Percentiles rank a stretch among this genome's conserved stretches.
phyloP scores from a whole-genome alignment of 306 rosid species.

The Malus sieversii region DNA sequence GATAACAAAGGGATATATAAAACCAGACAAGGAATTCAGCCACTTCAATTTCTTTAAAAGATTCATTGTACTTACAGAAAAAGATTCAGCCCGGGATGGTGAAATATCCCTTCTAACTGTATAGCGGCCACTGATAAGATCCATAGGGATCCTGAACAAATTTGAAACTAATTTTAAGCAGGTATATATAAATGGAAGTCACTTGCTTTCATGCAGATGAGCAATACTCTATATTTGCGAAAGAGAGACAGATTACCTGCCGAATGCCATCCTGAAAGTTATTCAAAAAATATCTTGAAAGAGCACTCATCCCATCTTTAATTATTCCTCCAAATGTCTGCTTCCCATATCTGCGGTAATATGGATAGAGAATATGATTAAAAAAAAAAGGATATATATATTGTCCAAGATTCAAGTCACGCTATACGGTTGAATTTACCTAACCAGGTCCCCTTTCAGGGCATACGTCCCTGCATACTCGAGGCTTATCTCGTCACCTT shows the following conservation, averaged over 20 bases:
- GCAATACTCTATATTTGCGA: background rate
- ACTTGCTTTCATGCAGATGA: background rate
- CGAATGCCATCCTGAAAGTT: conserved; percentile 93
- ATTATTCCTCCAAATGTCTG: conserved; percentile 67
- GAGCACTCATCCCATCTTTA: conserved; percentile 87
- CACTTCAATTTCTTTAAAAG: too few relatives aligned
- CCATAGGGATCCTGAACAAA: too few relatives aligned
- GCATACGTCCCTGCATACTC: conserved; percentile 89
- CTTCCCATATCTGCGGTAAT: conserved; percentile 64
- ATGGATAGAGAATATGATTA: background rate
- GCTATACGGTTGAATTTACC: conserved; percentile 31
- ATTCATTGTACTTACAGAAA: too few relatives aligned
- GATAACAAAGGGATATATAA: too few relatives aligned
- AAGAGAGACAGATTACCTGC: conserved; percentile 53
- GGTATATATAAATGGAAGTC: too few relatives aligned
- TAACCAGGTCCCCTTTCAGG: conserved; percentile 86
- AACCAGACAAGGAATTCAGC: too few relatives aligned
- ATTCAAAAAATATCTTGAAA: conserved; percentile 84
- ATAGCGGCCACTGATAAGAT: too few relatives aligned
- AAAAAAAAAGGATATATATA: background rate
- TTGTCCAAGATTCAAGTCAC: conserved; percentile 4
- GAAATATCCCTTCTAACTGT: too few relatives aligned
- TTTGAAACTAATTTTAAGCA: too few relatives aligned
- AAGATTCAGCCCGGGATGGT: too few relatives aligned
- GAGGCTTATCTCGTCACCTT: conserved; percentile 91